Conservation (phyloP, 2,329 filamentous ascomycete species). For the Paracorniculantispora psalliotae region DNA sequence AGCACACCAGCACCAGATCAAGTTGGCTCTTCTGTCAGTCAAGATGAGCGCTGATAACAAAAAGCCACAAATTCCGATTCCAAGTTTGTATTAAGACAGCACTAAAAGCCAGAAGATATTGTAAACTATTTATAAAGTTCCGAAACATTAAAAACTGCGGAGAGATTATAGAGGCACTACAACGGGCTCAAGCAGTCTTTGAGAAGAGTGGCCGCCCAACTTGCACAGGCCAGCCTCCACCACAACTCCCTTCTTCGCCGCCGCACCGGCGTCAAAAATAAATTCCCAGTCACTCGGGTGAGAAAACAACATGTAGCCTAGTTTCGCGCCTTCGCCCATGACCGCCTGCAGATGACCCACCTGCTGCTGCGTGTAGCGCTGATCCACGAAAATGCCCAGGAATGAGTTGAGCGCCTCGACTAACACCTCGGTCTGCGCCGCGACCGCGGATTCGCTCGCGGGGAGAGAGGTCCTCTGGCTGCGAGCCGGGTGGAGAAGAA, state of each 20-base stretch:
- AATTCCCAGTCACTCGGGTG: slow-evolving; percentile 37
- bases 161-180: slow-evolving; percentile 11
- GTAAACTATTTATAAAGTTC: no score
- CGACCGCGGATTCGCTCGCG: slow-evolving; percentile 24
- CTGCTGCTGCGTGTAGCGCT: slow-evolving; percentile 28
- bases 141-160: no score
- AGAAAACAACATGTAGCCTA: slow-evolving; percentile 39
- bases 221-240: slow-evolving; percentile 29
- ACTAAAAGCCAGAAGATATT: no score
- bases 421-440: slow-evolving; percentile 28
- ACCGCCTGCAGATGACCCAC: slow-evolving; percentile 34
- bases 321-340: slow-evolving; percentile 34
- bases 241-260: slow-evolving; percentile 15
- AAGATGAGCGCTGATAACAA: not conserved
- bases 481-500: slow-evolving; percentile 35
- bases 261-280: slow-evolving; percentile 17
- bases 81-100: no score
- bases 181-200: slow-evolving; percentile 20
- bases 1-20: not conserved
- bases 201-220: slow-evolving; percentile 18
- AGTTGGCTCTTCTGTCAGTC: not conserved
- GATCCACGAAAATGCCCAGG: slow-evolving; percentile 29
- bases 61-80: no score
- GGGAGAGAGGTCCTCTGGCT: slow-evolving; percentile 32
- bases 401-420: slow-evolving; percentile 29